A percentile compares a stretch with the other conserved stretches of the same genome.
These are phyloP conservation scores for Medicago lupulina DNA, from an alignment of 306 rosid genomes.

Conservation along the genomic window DNA sequence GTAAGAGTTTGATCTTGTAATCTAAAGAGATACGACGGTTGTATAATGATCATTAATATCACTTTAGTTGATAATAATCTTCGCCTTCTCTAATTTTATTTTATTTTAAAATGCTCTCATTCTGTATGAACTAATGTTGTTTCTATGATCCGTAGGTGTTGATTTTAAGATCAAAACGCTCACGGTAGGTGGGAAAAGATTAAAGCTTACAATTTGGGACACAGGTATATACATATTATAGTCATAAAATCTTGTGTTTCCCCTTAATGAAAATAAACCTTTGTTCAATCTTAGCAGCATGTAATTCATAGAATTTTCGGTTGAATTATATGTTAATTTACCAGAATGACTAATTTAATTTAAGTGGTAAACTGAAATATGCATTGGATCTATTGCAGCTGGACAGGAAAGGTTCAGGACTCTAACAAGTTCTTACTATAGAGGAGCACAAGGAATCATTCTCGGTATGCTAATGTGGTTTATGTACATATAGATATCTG, in stretches of 20 bases:
- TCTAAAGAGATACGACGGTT: no score
- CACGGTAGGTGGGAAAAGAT: constrained; percentile 79
- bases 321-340: constrained; percentile 43
- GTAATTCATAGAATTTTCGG: constrained; percentile 16
- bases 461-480: constrained; percentile 65
- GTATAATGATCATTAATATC: no score
- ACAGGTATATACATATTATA: constrained; percentile 60
- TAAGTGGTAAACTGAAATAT: constrained; percentile 50
- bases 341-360: constrained; percentile 44
- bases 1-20: neutral
- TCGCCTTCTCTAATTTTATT: no score
- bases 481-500: neutral
- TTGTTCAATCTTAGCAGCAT: constrained; percentile 10
- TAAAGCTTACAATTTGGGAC: constrained; percentile 97
- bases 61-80: no score
- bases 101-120: no score
- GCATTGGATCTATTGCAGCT: constrained; percentile 69
- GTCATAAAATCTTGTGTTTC: neutral
- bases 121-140: constrained; percentile 16
- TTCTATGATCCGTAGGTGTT: constrained; percentile 66
- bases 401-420: constrained; percentile 97
- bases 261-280: neutral
- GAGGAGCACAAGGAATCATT: constrained; percentile 93
- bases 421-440: constrained; percentile 84
- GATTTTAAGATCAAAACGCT: constrained; percentile 96